phyloP scores from a whole-genome alignment of 768 basidiomycete genomes.

The Agaricus sinodeliciosus region DNA sequence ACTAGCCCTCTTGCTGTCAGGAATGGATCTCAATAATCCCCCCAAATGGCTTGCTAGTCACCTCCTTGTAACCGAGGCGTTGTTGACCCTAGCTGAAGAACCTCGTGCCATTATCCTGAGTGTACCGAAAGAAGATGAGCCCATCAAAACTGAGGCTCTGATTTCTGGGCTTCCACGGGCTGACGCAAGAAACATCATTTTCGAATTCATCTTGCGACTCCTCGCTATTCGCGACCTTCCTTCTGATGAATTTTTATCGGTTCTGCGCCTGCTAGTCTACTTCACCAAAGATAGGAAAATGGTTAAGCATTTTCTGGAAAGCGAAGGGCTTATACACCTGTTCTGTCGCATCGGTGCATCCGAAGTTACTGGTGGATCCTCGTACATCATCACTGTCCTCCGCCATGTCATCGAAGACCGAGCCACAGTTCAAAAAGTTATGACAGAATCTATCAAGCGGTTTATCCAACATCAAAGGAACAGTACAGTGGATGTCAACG shows the following conservation, averaged over 20 bases:
- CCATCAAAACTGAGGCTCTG: conserved; percentile 44
- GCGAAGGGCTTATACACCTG: conserved; percentile 54
- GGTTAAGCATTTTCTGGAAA: conserved; percentile 62
- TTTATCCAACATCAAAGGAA: conserved; percentile 73
- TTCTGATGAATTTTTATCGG: conserved; percentile 77
- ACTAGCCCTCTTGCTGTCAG: conserved; percentile 59
- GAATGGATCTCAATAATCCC: conserved; percentile 46
- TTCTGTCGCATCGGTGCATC: conserved; percentile 62
- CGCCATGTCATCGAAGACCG: conserved; percentile 87
- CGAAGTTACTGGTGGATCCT: conserved; percentile 63
- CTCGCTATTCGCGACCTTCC: conserved; percentile 57
- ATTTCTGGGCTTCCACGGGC: conserved; percentile 53
- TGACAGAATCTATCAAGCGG: conserved; percentile 77
- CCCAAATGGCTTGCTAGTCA: conserved; percentile 89
- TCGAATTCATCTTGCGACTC: conserved; percentile 72
- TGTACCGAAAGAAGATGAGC: conserved; percentile 67
- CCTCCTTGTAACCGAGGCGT: conserved; percentile 78
- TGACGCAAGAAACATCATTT: conserved; percentile 59
- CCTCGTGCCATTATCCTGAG: conserved; percentile 53
- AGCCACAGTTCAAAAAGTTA: conserved; percentile 54
- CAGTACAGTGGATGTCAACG: conserved; percentile 56
- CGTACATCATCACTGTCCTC: conserved; percentile 82
- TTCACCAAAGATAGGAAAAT: conserved; percentile 68
- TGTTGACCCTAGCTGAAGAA: conserved; percentile 72
- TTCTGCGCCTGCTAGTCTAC: conserved; percentile 75